Evolutionary conservation across 805 yeast genomes (phyloP), one percentile per base, ranked within the genome.

Genomic region (Torulaspora delbrueckii): DNA sequence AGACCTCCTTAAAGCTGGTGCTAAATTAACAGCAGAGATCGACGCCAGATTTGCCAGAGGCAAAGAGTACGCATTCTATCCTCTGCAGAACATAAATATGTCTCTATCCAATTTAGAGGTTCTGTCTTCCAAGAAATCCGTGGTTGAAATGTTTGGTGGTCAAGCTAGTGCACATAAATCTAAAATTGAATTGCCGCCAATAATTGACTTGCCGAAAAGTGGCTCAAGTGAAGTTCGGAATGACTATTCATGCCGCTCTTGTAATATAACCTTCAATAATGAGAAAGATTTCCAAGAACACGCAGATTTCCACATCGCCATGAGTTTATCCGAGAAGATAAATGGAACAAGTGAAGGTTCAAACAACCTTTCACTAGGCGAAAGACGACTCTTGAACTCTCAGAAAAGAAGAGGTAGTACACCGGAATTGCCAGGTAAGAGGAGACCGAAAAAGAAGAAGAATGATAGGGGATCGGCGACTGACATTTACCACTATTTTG

Each of bases 61-160:
- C 1, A 50, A 54, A 8, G 43, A 37, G 10, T 63, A 63, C 0
- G 41, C 53, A 1, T 60, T 71, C 54, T 79, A 72, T 48, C 83
- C 85, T 0, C 58, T 81, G 33, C 62, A 69, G 1, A 73, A 76
- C 47, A 65, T 82, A 47, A 75, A 77, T 19, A 60, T 84, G 48
- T 69, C 73, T 0, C 63, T 83, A 2, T 70, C 82, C 3, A 78
- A 76, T 45, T 80, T 84, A 57, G 78, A 76, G 32, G 67, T 69
- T 14, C 53, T 72, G 0, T 69, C 66, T 26, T 66, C 47, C n/a
- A 59, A 59, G 10, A 59, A 55, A 34, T 56, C 62, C 3, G 58
- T 66, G 3, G 23, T 66, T 3, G 68, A 65, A 34, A 62, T 66
- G 67, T 58, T 66, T 37, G 62, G 70, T 12, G 56, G 45, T 18